Evolutionary conservation across 495 filamentous ascomycete species (phyloP).

Genomic region (Aspergillus nanangensis): DNA sequence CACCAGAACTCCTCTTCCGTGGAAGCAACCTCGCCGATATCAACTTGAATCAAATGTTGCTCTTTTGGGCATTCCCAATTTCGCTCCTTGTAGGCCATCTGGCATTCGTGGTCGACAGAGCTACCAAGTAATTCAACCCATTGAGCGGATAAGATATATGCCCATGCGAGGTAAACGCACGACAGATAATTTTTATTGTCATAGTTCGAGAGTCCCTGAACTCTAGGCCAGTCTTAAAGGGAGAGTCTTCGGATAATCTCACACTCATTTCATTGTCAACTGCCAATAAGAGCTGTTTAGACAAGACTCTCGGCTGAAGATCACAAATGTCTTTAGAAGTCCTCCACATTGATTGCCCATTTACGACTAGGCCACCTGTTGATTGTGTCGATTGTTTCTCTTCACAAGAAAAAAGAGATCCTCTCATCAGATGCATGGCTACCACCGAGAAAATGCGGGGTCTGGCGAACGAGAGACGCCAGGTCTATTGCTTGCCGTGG

Average conservation of each 20-base stretch:
- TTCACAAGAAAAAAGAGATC: slow-evolving; percentile 16
- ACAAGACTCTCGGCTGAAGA: slow-evolving; percentile 12
- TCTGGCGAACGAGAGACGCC: slow-evolving; percentile 9
- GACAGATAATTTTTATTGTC: slow-evolving; percentile 21
- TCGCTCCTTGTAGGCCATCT: slow-evolving; percentile 7
- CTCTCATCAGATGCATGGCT: slow-evolving; percentile 8
- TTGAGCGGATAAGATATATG: slow-evolving; percentile 23
- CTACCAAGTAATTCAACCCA: slow-evolving; percentile 22
- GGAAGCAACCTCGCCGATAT: slow-evolving; percentile 13
- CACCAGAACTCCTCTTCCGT: slow-evolving; percentile 19
- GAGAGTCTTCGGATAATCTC: slow-evolving; percentile 14
- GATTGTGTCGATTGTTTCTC: slow-evolving; percentile 7
- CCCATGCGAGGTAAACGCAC: slow-evolving; percentile 23
- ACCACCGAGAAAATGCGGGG: slow-evolving; percentile 20
- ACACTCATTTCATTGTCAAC: slow-evolving; percentile 7
- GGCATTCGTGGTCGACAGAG: slow-evolving; percentile 16
- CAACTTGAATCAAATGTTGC: slow-evolving; percentile 12
- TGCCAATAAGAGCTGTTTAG: slow-evolving; percentile 15
- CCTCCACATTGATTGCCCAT: slow-evolving; percentile 20
- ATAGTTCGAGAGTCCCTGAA: slow-evolving; percentile 13
- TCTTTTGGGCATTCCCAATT: background rate
- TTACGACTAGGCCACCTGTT: slow-evolving; percentile 12
- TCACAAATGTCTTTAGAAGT: slow-evolving; percentile 16
- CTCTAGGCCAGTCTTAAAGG: slow-evolving; percentile 20
- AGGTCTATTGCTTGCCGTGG: slow-evolving; percentile 13